Evolutionary conservation across 495 filamentous ascomycete genomes (phyloP), one percentile per base, ranked within the genome.

Genomic region (Chaetomium cochliodes): DNA sequence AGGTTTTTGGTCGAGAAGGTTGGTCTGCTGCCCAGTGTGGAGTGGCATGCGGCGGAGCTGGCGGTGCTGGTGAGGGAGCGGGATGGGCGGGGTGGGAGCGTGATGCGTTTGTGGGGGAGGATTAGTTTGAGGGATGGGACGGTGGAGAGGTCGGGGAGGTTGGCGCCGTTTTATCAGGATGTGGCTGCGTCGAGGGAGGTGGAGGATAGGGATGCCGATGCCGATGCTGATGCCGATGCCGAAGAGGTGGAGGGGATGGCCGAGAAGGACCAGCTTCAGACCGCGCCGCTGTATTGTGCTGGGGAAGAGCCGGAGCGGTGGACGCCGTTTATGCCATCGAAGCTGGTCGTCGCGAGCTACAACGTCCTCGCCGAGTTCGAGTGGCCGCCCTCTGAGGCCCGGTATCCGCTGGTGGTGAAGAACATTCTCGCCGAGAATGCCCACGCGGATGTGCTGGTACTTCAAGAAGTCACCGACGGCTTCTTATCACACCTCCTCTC

Each of bases 381-480:
- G 16, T 78, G 77, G 52, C 82, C 84, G 0, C 74, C 80, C 4
- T 74, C 79, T n/a, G 59, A 70, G 18, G 70, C 75, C 23, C 78
- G 84, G 47, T 80, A 85, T 70, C 77, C 82, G 7, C 73, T 82
- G 20, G 65, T 86, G 22, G 51, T 84, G 41, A 61, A 74, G 18
- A 78, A 78, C 64, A 70, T 85, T 49, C 65, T 85, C 52, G 67
- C 77, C 8, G 20, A 67, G 0, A 28, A 63, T 6, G 75, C 77
- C 28, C 50, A 64, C 2, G 74, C 81, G 15, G 78, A 84, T 66
- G 70, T 85, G 18, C 64, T 87, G n/a, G 73, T 84, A 22, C 74
- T 88, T 9, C 78, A 87, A 70, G 84, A 86, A 71, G 82, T 87
- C 25, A 84, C 85, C 0, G 82, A 87, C 63, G 75, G 78, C 28